A percentile compares a stretch with the other conserved stretches of the same genome.
Evolutionary conservation across 176 grass and related monocot species (phyloP).

Genomic region (Thalia dealbata): DNA sequence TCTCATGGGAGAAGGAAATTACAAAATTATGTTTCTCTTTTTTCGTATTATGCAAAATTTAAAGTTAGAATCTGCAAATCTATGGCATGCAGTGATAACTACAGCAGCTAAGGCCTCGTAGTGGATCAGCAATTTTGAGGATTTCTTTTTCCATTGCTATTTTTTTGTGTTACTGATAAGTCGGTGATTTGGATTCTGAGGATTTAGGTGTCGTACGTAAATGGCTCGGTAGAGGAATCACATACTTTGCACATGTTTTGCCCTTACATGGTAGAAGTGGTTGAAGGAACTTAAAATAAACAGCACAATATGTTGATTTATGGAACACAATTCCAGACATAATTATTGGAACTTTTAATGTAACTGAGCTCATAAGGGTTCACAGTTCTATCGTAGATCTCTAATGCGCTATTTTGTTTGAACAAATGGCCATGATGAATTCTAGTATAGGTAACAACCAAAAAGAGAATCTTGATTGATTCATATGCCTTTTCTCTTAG

Average conservation of each 20-base stretch:
- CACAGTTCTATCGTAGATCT: background rate
- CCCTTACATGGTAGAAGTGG: background rate
- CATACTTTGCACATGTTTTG: background rate
- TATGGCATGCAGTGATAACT: no score
- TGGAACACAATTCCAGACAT: background rate
- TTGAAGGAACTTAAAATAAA: background rate
- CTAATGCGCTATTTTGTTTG: background rate
- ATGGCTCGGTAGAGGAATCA: background rate
- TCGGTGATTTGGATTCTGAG: background rate
- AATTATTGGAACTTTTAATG: background rate
- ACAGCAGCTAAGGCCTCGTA: no score
- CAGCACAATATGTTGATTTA: no score
- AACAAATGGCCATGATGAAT: background rate
- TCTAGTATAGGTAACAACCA: background rate
- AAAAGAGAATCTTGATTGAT: background rate
- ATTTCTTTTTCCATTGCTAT: background rate
- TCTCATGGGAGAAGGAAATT: no score
- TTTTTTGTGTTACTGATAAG: background rate
- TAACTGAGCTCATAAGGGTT: background rate
- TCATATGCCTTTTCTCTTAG: no score
- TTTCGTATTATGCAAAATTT: no score
- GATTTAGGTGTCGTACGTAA: background rate
- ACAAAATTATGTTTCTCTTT: no score
- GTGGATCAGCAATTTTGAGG: background rate
- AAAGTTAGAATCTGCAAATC: no score